Percentiles rank a stretch among this genome's conserved stretches.
Conservation (phyloP, 2,329 filamentous ascomycete genomes). For the Periconia macrospinosa region DNA sequence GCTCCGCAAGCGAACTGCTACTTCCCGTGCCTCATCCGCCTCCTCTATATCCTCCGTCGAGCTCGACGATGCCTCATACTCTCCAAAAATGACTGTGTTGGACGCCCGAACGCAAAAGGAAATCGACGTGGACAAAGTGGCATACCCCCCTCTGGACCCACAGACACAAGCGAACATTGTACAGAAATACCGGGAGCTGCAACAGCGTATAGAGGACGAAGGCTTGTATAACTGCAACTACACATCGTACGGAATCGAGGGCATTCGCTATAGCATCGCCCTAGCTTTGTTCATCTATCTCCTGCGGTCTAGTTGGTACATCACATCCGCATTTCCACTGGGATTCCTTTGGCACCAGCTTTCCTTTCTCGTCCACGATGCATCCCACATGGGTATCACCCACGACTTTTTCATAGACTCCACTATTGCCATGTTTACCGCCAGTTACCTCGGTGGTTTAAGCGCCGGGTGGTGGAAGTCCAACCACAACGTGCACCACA, state of each 20-base stretch:
- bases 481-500: conserved; percentile 95
- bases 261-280: conserved; percentile 70
- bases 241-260: conserved; percentile 74
- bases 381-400: conserved; percentile 96
- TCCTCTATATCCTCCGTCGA: conserved; percentile 62
- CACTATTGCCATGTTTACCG: conserved; percentile 84
- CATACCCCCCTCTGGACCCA: conserved; percentile 77
- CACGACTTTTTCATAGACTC: conserved; percentile 84
- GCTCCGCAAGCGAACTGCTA: conserved; percentile 40
- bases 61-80: conserved; percentile 36
- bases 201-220: conserved; percentile 70
- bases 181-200: conserved; percentile 77
- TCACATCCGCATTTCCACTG: conserved; percentile 71
- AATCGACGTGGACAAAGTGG: conserved; percentile 73
- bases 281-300: conserved; percentile 61
- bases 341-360: conserved; percentile 93
- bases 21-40: conserved; percentile 52
- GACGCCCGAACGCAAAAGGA: conserved; percentile 74
- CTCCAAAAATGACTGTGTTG: conserved; percentile 62
- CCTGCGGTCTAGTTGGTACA: conserved; percentile 47
- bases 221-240: conserved; percentile 87
- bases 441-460: conserved; percentile 85
- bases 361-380: conserved; percentile 91
- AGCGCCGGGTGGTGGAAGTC: conserved; percentile 97
- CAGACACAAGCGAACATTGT: conserved; percentile 75